Percentiles rank a stretch among this genome's conserved stretches.
Conservation (phyloP, 108 stramenopile genomes). For the Cylindrotheca fusiformis region DNA sequence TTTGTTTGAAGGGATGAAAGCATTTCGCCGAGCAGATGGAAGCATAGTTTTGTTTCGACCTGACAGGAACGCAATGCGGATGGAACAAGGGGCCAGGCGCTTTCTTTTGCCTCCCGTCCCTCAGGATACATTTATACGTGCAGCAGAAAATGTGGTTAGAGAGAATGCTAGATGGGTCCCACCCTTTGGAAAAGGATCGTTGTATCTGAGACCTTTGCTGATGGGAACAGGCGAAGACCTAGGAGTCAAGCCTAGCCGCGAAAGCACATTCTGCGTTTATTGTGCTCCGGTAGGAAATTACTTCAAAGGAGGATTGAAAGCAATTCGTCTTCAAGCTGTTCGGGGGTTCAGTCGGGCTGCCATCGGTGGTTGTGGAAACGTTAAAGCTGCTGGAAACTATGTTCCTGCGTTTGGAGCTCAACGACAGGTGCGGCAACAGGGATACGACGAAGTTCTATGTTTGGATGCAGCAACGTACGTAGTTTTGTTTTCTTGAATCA, state of each 20-base stretch:
- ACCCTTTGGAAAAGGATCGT: constrained; percentile 31
- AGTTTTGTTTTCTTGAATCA: background rate
- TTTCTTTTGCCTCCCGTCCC: constrained; percentile 38
- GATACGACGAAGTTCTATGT: constrained; percentile 63
- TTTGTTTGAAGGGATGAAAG: constrained; percentile 47
- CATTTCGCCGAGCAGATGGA: constrained; percentile 36
- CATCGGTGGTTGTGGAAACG: constrained; percentile 50
- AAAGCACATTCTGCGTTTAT: constrained; percentile 35
- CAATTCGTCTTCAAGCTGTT: constrained; percentile 55
- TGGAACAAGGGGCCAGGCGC: constrained; percentile 27
- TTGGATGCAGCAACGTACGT: constrained; percentile 33
- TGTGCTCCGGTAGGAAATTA: constrained; percentile 63
- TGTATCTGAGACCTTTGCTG: constrained; percentile 41
- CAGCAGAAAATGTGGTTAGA: constrained; percentile 28
- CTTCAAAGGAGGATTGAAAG: constrained; percentile 49
- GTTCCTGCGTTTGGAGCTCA: constrained; percentile 55
- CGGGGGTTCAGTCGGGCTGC: constrained; percentile 54
- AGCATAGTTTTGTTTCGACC: constrained; percentile 38
- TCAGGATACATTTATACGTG: constrained; percentile 20
- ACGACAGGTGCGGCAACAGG: constrained; percentile 51
- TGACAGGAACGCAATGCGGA: constrained; percentile 32
- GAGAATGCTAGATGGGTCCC: constrained; percentile 42
- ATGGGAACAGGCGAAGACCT: constrained; percentile 36
- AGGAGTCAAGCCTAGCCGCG: constrained; percentile 30
- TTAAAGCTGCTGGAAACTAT: constrained; percentile 71